Conservation (phyloP, 1,139 yeast genomes). For the Kurtzmaniella quercitrusa region DNA sequence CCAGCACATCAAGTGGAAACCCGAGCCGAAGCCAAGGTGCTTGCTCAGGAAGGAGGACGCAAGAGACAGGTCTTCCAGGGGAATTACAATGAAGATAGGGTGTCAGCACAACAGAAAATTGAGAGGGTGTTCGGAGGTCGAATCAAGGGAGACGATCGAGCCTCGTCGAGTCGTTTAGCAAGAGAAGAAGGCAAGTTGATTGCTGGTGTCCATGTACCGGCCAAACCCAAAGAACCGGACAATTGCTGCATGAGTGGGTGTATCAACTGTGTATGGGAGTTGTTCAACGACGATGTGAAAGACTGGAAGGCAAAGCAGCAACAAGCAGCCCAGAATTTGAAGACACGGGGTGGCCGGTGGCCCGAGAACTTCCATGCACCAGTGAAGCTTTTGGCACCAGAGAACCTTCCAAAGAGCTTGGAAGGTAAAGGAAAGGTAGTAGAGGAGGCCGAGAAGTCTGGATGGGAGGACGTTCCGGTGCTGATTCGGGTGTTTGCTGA, state of each 20-base stretch:
- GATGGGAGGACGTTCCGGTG: constrained; percentile 70
- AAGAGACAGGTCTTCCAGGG: constrained; percentile 35
- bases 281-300: constrained; percentile 79
- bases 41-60: not conserved
- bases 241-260: constrained; percentile 98
- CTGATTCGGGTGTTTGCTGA: constrained; percentile 80
- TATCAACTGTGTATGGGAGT: constrained; percentile 94
- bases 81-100: constrained; percentile 29
- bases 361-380: constrained; percentile 82
- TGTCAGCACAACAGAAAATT: constrained; percentile 46
- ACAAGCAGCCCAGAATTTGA: constrained; percentile 56
- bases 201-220: constrained; percentile 76
- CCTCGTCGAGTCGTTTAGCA: constrained; percentile 46
- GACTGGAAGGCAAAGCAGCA: constrained; percentile 68
- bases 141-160: constrained; percentile 49
- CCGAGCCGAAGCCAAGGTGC: constrained; percentile 13
- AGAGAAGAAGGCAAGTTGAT: constrained; percentile 43
- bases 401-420: constrained; percentile 31
- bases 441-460: constrained; percentile 23
- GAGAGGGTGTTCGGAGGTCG: constrained; percentile 55
- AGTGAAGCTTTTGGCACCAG: constrained; percentile 22
- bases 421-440: constrained; percentile 11
- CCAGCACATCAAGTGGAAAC: constrained; percentile 13
- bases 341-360: constrained; percentile 59
- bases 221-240: constrained; percentile 82